phyloP scores from a whole-genome alignment of 1,139 yeast genomes.

The Debaryomyces psychrophilus region DNA sequence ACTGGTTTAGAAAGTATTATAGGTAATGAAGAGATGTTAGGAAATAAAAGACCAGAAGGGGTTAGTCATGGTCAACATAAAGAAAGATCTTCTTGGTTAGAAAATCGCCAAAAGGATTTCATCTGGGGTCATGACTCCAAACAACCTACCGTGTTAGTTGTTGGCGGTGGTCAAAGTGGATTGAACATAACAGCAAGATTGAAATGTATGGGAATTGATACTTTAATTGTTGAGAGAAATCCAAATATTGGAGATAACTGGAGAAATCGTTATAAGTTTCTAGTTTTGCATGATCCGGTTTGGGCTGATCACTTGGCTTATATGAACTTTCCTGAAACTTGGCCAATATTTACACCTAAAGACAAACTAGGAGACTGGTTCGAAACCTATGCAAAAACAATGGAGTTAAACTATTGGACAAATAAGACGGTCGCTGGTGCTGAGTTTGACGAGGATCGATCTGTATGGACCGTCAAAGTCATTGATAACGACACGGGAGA shows the following conservation, averaged over 20 bases:
- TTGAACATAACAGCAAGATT: constrained; percentile 43
- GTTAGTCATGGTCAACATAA: constrained; percentile 40
- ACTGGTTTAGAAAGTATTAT: constrained; percentile 37
- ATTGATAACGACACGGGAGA: constrained; percentile 24
- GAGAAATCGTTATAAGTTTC: constrained; percentile 45
- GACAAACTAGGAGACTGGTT: constrained; percentile 46
- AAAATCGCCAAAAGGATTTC: constrained; percentile 27
- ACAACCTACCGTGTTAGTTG: constrained; percentile 41
- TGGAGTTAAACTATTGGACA: constrained; percentile 41
- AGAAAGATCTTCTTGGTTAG: constrained; percentile 34
- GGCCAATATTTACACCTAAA: constrained; percentile 46
- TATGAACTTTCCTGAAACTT: constrained; percentile 38
- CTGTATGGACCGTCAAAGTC: constrained; percentile 31
- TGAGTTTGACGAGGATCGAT: constrained; percentile 32
- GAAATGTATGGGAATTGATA: constrained; percentile 38
- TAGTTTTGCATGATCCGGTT: constrained; percentile 48
- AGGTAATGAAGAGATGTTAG: constrained; percentile 34
- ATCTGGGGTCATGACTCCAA: constrained; percentile 26
- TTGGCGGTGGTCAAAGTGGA: constrained; percentile 49
- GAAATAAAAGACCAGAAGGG: constrained; percentile 36
- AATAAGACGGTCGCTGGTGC: neutral
- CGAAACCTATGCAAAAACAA: constrained; percentile 37
- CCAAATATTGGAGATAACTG: constrained; percentile 44
- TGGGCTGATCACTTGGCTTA: constrained; percentile 45
- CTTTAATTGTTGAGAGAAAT: constrained; percentile 39